Evolutionary conservation across 2,329 filamentous ascomycete genomes (phyloP).

Genomic region (Hypoxylon sp.): DNA sequence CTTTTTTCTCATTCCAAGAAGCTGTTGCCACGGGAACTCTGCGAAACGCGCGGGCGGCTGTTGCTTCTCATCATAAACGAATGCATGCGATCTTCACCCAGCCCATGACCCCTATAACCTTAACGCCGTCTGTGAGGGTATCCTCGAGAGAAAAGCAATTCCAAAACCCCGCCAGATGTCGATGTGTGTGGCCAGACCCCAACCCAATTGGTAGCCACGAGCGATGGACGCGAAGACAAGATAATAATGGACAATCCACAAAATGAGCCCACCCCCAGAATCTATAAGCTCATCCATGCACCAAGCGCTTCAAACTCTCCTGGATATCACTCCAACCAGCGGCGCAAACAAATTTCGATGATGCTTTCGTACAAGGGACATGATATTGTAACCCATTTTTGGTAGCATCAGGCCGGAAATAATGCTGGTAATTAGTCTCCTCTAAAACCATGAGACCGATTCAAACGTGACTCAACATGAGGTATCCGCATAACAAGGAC

Average conservation of each 20-base stretch:
- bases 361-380: slow-evolving; percentile 41
- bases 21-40: slow-evolving; percentile 33
- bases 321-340: slow-evolving; percentile 45
- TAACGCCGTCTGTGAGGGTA: slow-evolving; percentile 53
- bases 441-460: slow-evolving; percentile 46
- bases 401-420: slow-evolving; percentile 42
- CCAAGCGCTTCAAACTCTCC: slow-evolving; percentile 48
- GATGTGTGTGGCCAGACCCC: slow-evolving; percentile 41
- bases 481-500: slow-evolving; percentile 45
- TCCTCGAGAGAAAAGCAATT: slow-evolving; percentile 47
- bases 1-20: slow-evolving; percentile 33
- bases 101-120: slow-evolving; percentile 41
- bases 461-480: slow-evolving; percentile 44
- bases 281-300: slow-evolving; percentile 50
- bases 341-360: slow-evolving; percentile 43
- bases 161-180: slow-evolving; percentile 37
- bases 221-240: slow-evolving; percentile 46
- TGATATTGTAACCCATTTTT: slow-evolving; percentile 41
- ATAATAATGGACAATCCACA: slow-evolving; percentile 46
- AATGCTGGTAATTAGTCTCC: slow-evolving; percentile 45
- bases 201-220: slow-evolving; percentile 44
- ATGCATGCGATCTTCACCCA: slow-evolving; percentile 43
- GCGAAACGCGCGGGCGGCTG: slow-evolving; percentile 28
- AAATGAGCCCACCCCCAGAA: slow-evolving; percentile 45
- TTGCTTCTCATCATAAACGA: slow-evolving; percentile 40